phyloP scores from a whole-genome alignment of 2,329 filamentous ascomycete genomes.

The Stachybotrys chlorohalonatus region DNA sequence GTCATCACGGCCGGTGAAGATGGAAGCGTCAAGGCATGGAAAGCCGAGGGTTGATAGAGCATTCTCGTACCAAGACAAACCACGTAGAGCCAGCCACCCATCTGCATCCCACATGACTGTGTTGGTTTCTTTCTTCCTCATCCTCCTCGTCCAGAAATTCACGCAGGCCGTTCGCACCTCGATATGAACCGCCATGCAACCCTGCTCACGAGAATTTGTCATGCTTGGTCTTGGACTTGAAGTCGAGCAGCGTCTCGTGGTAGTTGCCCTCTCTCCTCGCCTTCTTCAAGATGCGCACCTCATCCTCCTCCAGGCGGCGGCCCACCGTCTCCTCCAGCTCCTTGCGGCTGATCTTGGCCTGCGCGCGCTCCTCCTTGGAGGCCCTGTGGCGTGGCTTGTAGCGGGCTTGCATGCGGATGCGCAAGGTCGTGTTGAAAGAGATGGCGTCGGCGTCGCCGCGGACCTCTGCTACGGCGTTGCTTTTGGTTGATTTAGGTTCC shows the following conservation, averaged over 20 bases:
- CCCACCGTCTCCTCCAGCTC: conserved; percentile 80
- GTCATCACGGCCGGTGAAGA: conserved; percentile 53
- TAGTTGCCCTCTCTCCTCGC: conserved; percentile 82
- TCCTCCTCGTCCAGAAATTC: too few relatives aligned
- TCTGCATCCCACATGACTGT: too few relatives aligned
- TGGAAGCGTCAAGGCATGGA: conserved; percentile 49
- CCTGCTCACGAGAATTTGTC: conserved; percentile 56
- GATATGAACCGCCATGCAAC: not conserved
- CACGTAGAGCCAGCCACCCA: not conserved
- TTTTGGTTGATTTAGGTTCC: conserved; percentile 40
- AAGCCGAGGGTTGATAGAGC: conserved; percentile 15
- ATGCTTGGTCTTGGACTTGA: conserved; percentile 88
- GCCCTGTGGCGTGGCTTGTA: conserved; percentile 82
- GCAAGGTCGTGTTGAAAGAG: conserved; percentile 61
- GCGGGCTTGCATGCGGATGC: conserved; percentile 87
- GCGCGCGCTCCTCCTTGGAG: conserved; percentile 72
- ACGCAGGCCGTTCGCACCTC: too few relatives aligned
- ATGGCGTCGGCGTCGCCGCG: conserved; percentile 66
- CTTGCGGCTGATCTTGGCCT: conserved; percentile 75
- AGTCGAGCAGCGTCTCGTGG: conserved; percentile 74
- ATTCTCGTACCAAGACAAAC: not conserved
- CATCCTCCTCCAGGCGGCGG: conserved; percentile 68
- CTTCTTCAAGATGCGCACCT: conserved; percentile 74
- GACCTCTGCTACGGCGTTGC: conserved; percentile 49
- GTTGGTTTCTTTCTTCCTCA: too few relatives aligned